Conservation (phyloP, 129 eudicot species). For the Pulicaria dysenterica region DNA sequence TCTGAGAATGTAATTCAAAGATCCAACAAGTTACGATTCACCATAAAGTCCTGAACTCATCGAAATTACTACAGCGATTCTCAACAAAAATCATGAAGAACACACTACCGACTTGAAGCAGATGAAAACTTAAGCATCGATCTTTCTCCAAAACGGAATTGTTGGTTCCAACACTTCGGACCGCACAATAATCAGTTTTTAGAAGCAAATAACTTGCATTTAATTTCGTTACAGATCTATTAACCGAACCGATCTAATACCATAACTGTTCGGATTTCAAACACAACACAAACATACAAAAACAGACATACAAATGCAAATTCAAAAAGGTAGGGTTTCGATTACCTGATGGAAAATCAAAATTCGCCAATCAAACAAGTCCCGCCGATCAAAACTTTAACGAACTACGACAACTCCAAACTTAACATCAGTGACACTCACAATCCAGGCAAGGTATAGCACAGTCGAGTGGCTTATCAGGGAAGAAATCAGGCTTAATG, state of each 20-base stretch:
- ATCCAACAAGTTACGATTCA: conserved; percentile 12
- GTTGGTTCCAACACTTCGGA: conserved; percentile 16
- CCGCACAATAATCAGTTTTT: conserved; percentile 2
- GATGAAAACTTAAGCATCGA: neutral
- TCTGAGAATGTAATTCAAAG: neutral
- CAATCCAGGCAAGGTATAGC: conserved; percentile 24
- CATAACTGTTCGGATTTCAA: conserved; percentile 21
- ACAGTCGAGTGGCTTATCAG: conserved; percentile 15
- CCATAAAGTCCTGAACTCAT: conserved; percentile 1
- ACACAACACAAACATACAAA: conserved; percentile 18
- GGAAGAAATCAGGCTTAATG: neutral
- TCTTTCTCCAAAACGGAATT: conserved; percentile 14
- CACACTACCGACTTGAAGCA: neutral
- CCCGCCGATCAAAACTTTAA: conserved; percentile 18
- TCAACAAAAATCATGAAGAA: neutral
- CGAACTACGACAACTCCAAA: conserved; percentile 14
- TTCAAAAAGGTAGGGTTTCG: conserved; percentile 36
- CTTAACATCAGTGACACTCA: conserved; percentile 12
- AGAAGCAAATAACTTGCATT: conserved; percentile 25
- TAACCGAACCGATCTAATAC: conserved; percentile 26
- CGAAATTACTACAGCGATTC: neutral
- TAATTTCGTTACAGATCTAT: conserved; percentile 22
- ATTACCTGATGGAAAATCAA: conserved; percentile 27
- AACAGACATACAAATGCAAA: neutral
- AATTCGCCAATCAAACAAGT: conserved; percentile 12